Evolutionary conservation across 106 monocot species (phyloP), one percentile per base, ranked within the genome.

Genomic region (Apostasia shenzhenica): DNA sequence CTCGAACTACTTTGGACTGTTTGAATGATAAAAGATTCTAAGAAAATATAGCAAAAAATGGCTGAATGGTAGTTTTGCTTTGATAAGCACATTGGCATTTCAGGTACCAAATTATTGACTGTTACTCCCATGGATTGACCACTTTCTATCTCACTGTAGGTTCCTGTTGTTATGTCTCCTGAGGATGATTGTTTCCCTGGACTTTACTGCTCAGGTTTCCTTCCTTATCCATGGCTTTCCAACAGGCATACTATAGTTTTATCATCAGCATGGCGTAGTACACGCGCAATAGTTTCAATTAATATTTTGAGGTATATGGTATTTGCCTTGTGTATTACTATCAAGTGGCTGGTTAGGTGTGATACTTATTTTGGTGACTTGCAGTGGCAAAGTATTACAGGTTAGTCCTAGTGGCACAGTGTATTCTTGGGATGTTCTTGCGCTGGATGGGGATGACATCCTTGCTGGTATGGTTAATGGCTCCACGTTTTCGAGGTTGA

Each of bases 101-200:
- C 50, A 12, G 12, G 43, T 57, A 48, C 46, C 2, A 8, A 55
- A 74, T 49, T 67, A 66, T 58, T 66, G 51, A 10, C 66, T 11
- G 10, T 54, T 63, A 8, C 64, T 48, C 44, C n/a, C 49, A 63
- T 68, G 55, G 39, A 51, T 44, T 26, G 45, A 70, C 14, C 47
- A 66, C 39, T n/a, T 58, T 49, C 58, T 26, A 70, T 61, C 26
- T 38, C 46, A 67, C 46, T 78, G 43, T 57, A 99, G 97, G 85
- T 99, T 8, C 87, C 89, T 13, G 81, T 93, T 77, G 87, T 99
- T 46, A 77, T 81, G 87, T 83, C 82, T 70, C 77, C 97, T 56
- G 71, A 85, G 54, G 87, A 93, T 66, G 87, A 76, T 62, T 74
- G 75, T 50, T 99, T 93, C 70, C 97, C 97, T 77, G 97, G 97